Base-by-base conservation (phyloP, 345 rosid genomes). In the Dovyalis caffra region DNA sequence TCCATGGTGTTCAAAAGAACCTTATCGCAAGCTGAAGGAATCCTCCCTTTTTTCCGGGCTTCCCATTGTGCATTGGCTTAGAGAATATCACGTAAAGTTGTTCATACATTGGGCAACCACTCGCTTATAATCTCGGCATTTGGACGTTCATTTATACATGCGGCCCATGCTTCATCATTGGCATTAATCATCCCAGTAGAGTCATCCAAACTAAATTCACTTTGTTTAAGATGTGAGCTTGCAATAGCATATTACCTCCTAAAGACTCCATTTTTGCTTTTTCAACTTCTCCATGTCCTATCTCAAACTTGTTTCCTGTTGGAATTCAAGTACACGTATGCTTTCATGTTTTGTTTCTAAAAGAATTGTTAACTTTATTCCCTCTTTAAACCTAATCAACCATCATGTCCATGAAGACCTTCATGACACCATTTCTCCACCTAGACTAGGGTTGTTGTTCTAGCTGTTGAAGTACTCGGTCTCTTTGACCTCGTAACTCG, bases 261-360 rank as follows among this genome's bases (percentile, higher is more conserved):
- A 71, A 86, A 77, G 66, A 80, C 75, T 5, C 84, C 29, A 58
- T 79, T 79, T 66, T 80, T 68, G 47, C 75, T 83, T 78, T n/a
- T 88, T 83, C 26, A 86, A 83, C 68, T 82, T 87, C 61, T 86
- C 87, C 64, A 40, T 80, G 49, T 83, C 87, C 87, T 86, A 88
- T 71, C 56, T 79, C 34, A 82, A 64, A 23, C 86, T 84, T 1
- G 87, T 83, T 72, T 79, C 74, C 43, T 61, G 77, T 72, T 49
- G 43, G 76, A 90, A 87, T 12, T 70, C 87, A 40, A n/a, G 83
- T 80, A 66, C 77, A 73, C 68, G 84, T 80, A 57, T 40, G 64
- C 69, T 66, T 81, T 87, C 90, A 89, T 7, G 88, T 82, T 77
- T 74, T 77, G 70, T 75, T 83, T 57, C 64, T 69, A 33, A 89